A percentile compares a stretch with the other conserved stretches of the same genome.
Conservation (phyloP, 169 alveolate species). For the Ichthyophthirius multifiliis region DNA sequence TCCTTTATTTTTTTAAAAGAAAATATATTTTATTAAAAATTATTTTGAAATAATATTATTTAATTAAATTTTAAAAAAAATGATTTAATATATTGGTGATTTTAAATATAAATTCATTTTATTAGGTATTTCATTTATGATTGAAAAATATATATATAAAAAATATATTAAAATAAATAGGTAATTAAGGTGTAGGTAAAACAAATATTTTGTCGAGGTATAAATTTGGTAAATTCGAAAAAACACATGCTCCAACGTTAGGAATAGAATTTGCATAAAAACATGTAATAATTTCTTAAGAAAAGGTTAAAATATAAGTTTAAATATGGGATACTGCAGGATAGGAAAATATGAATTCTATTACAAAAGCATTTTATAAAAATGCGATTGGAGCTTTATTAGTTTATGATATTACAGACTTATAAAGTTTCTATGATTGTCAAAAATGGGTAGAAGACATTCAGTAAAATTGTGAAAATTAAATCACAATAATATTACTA, state of each 20-base stretch:
- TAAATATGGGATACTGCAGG: conserved; percentile 99
- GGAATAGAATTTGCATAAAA: conserved; percentile 98
- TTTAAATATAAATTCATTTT: too few relatives aligned
- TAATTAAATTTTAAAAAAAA: too few relatives aligned
- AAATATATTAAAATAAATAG: too few relatives aligned
- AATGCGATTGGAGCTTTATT: conserved; percentile 99
- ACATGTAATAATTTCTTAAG: conserved; percentile 65
- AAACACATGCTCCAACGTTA: conserved; percentile 96
- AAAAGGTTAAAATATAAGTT: conserved; percentile 85
- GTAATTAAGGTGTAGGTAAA: conserved; percentile 97
- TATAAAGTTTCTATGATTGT: conserved; percentile 92
- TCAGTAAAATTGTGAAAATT: conserved; percentile 90
- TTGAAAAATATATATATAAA: too few relatives aligned
- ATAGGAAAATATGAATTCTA: conserved; percentile 98
- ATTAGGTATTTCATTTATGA: too few relatives aligned
- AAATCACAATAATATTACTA: conserved; percentile 93
- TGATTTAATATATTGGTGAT: too few relatives aligned
- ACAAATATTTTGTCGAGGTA: conserved; percentile 92
- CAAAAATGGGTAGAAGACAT: conserved; percentile 95
- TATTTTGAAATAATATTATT: too few relatives aligned
- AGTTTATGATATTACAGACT: conserved; percentile 97
- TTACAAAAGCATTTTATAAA: conserved; percentile 98
- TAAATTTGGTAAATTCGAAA: conserved; percentile 94
- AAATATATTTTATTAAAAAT: too few relatives aligned
- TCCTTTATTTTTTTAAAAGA: too few relatives aligned